Conservation (phyloP, 2,329 filamentous ascomycete genomes). For the Neofusicoccum parvum region DNA sequence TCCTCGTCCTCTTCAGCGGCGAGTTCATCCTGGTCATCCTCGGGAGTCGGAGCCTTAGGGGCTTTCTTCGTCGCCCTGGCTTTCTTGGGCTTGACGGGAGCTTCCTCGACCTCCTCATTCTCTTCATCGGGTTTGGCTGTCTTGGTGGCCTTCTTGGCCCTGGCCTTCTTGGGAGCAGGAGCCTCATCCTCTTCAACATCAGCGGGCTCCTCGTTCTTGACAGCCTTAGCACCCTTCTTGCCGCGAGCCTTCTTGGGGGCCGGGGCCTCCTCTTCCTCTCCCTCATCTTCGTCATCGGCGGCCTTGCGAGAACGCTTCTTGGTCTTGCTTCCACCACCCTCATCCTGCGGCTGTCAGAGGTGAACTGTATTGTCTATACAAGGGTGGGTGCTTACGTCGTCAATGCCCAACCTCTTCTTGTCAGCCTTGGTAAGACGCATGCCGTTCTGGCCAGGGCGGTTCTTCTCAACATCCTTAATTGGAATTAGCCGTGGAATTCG, state of each 20-base stretch:
- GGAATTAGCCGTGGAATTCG: conserved; percentile 25
- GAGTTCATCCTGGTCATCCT: conserved; percentile 32
- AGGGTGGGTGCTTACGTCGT: conserved; percentile 18
- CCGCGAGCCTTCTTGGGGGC: conserved; percentile 31
- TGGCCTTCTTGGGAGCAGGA: conserved; percentile 32
- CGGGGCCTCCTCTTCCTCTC: conserved; percentile 34
- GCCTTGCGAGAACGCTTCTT: conserved; percentile 44
- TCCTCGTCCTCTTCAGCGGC: conserved; percentile 30
- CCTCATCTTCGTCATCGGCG: conserved; percentile 31
- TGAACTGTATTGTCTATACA: conserved; percentile 15
- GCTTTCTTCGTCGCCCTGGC: conserved; percentile 24
- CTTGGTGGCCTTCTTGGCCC: conserved; percentile 32
- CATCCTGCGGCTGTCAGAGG: conserved; percentile 17
- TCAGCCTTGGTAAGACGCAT: conserved; percentile 52
- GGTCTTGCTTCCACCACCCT: conserved; percentile 33
- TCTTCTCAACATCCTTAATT: conserved; percentile 71
- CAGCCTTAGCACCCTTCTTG: conserved; percentile 32
- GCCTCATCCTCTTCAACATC: conserved; percentile 28
- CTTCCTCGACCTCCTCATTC: conserved; percentile 16
- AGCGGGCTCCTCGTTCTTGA: conserved; percentile 26
- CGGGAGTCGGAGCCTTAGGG: conserved; percentile 25
- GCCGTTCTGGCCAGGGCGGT: conserved; percentile 66
- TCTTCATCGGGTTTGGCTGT: conserved; percentile 23
- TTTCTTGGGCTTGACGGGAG: conserved; percentile 22
- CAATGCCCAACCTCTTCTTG: conserved; percentile 31